phyloP scores from a whole-genome alignment of 2,329 filamentous ascomycete genomes.

The Aspergillus oerlinghausenensis region DNA sequence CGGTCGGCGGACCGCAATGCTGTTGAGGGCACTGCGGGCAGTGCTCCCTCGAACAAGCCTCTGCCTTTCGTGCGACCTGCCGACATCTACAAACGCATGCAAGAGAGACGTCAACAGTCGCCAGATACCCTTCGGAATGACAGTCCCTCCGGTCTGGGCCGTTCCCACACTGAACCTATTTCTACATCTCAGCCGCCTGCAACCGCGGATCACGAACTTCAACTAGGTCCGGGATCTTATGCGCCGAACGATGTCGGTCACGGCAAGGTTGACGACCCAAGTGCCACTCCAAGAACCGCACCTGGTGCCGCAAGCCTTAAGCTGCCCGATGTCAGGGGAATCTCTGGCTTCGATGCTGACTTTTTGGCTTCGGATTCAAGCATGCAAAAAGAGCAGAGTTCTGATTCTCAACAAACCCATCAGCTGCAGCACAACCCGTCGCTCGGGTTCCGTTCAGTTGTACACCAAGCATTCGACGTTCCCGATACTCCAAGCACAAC shows the following conservation, averaged over 20 bases:
- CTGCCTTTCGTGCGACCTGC: constrained; percentile 66
- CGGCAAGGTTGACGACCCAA: background rate
- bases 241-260: background rate
- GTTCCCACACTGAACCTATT: constrained; percentile 2
- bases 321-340: constrained; percentile 41
- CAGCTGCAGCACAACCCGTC: constrained; percentile 51
- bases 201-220: constrained; percentile 5
- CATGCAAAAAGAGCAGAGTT: constrained; percentile 9
- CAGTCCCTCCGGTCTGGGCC: constrained; percentile 41
- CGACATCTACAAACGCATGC: constrained; percentile 70
- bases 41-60: constrained; percentile 40
- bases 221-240: constrained; percentile 1
- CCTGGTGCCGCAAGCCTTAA: constrained; percentile 18
- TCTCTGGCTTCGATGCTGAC: constrained; percentile 36
- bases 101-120: constrained; percentile 53
- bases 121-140: constrained; percentile 56
- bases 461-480: constrained; percentile 62
- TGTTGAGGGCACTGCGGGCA: constrained; percentile 22
- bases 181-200: background rate
- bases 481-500: constrained; percentile 51
- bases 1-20: constrained; percentile 13
- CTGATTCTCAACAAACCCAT: constrained; percentile 15
- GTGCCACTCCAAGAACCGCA: background rate
- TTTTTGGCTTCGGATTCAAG: constrained; percentile 17
- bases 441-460: constrained; percentile 54